A percentile compares a stretch with the other conserved stretches of the same genome.
phyloP scores from a whole-genome alignment of 2,329 filamentous ascomycete genomes.

The Tympanopsis confertula region DNA sequence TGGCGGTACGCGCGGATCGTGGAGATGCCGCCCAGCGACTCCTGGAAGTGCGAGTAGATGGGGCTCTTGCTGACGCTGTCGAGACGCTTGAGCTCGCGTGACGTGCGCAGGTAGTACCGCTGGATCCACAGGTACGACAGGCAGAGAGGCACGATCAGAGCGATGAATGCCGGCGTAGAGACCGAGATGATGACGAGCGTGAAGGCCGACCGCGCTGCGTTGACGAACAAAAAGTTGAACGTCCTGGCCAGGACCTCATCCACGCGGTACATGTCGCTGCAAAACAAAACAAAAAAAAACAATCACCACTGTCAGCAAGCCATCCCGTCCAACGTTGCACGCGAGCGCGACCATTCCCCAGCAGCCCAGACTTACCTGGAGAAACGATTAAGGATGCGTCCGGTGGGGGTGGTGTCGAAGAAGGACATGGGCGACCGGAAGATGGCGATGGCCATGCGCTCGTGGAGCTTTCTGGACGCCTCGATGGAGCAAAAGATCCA shows the following conservation, averaged over 20 bases:
- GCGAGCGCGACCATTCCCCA: not conserved
- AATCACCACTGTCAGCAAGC: slow-evolving; percentile 8
- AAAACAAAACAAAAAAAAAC: slow-evolving; percentile 9
- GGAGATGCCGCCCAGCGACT: slow-evolving; percentile 83
- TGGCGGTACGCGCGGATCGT: slow-evolving; percentile 94
- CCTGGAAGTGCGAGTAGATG: slow-evolving; percentile 96
- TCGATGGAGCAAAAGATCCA: slow-evolving; percentile 99
- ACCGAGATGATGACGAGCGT: slow-evolving; percentile 77
- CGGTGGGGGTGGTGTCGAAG: slow-evolving; percentile 92
- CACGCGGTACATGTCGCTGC: slow-evolving; percentile 65
- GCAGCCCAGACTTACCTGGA: slow-evolving; percentile 52
- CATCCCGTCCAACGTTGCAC: slow-evolving; percentile 3
- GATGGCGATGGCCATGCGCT: slow-evolving; percentile 92
- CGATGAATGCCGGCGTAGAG: slow-evolving; percentile 68
- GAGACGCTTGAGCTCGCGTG: slow-evolving; percentile 86
- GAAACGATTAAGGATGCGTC: slow-evolving; percentile 93
- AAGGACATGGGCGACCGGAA: slow-evolving; percentile 98
- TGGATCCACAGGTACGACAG: slow-evolving; percentile 86
- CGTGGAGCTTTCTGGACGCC: slow-evolving; percentile 90
- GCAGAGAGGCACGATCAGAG: slow-evolving; percentile 69
- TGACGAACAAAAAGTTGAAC: slow-evolving; percentile 92
- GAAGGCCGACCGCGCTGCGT: slow-evolving; percentile 66
- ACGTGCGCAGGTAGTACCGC: slow-evolving; percentile 91
- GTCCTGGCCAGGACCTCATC: slow-evolving; percentile 91
- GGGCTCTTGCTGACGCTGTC: slow-evolving; percentile 93